Conservation (phyloP, 352 stramenopile genomes). For the Aphanomyces euteiches region DNA sequence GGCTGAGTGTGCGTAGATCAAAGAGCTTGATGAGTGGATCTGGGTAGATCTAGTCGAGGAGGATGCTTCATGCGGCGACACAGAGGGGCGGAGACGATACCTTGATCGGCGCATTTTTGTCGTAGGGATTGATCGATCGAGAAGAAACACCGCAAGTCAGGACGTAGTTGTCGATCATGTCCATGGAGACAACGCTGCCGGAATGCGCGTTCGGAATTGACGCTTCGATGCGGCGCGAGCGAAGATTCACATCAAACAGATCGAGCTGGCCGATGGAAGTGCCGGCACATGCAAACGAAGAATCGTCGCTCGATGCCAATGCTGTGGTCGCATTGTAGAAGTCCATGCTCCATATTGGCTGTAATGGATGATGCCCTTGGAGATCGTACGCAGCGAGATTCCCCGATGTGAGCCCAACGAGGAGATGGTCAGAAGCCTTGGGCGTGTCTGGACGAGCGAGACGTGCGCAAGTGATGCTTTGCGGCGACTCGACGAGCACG, state of each 20-base stretch:
- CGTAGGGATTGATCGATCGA: constrained; percentile 31
- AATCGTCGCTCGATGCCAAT: constrained; percentile 19
- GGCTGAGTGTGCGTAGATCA: constrained; percentile 25
- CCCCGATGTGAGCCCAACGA: constrained; percentile 2
- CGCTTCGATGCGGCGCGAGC: constrained; percentile 28
- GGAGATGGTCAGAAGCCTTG: constrained; percentile 14
- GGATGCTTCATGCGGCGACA: background rate
- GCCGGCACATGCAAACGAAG: constrained; percentile 17
- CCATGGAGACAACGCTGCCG: constrained; percentile 24
- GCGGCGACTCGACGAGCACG: constrained; percentile 16
- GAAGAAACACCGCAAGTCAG: constrained; percentile 28
- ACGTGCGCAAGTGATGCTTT: constrained; percentile 12
- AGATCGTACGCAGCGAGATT: constrained; percentile 22
- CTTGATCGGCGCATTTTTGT: constrained; percentile 32
- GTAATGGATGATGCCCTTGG: constrained; percentile 17
- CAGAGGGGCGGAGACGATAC: background rate
- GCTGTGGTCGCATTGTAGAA: constrained; percentile 22
- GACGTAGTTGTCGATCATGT: constrained; percentile 30
- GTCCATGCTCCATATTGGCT: constrained; percentile 21
- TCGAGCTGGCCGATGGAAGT: constrained; percentile 23
- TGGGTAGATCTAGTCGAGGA: constrained; percentile 23
- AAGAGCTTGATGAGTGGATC: constrained; percentile 29
- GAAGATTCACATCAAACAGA: constrained; percentile 21
- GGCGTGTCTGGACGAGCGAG: background rate
- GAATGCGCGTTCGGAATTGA: constrained; percentile 29